A percentile compares a stretch with the other conserved stretches of the same genome.
Evolutionary conservation across 1,284 basidiomycete genomes (phyloP).

Genomic region (Rhizoctonia solani): DNA sequence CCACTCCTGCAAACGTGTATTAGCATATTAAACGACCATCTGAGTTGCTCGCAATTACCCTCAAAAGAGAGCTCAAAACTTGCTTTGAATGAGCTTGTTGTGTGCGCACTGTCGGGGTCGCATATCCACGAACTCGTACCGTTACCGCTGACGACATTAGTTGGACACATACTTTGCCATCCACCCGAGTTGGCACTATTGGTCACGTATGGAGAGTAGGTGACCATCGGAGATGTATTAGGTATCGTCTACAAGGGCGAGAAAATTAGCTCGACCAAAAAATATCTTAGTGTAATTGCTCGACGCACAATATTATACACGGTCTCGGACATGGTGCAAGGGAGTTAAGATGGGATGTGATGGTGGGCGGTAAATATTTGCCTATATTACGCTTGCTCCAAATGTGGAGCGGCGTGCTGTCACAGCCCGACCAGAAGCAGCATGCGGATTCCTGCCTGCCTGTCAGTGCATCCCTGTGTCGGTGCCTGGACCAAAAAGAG

Average conservation of each 20-base stretch:
- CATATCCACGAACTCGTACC: conserved; percentile 28
- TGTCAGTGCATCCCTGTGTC: no score
- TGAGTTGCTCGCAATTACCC: conserved; percentile 1
- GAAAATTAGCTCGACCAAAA: neutral
- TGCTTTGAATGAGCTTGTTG: conserved; percentile 28
- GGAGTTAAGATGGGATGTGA: neutral
- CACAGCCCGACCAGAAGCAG: neutral
- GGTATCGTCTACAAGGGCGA: conserved; percentile 6
- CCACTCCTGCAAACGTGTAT: conserved; percentile 3
- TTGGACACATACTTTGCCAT: conserved; percentile 23
- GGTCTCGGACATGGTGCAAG: neutral
- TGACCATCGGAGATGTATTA: conserved; percentile 9
- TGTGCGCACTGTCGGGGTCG: conserved; percentile 30
- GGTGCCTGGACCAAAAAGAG: neutral
- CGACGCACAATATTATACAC: neutral
- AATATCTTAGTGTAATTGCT: neutral
- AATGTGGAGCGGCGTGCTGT: neutral
- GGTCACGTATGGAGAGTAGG: conserved; percentile 12
- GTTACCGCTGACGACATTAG: neutral
- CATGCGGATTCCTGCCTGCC: neutral
- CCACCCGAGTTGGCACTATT: conserved; percentile 14
- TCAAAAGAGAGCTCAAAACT: conserved; percentile 21
- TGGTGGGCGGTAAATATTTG: neutral
- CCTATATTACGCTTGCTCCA: neutral
- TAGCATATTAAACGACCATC: neutral